Base-by-base conservation (phyloP, 305 asterid genomes). In the Petunia hybrid region DNA sequence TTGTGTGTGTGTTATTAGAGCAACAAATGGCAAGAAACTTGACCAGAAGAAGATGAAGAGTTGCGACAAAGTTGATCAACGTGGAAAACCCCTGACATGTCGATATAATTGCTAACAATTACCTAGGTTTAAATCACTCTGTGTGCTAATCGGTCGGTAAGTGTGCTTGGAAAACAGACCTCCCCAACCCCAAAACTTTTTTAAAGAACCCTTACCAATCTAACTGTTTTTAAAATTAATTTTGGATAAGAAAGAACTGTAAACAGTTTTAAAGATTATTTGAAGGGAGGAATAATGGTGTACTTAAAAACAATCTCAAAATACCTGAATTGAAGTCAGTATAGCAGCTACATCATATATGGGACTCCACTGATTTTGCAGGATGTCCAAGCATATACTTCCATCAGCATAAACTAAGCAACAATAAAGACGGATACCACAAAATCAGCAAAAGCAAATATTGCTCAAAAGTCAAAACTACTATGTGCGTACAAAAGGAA, bases 281-380 rank as follows among this genome's bases (percentile, higher is more conserved):
- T 41, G 35, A 64, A 38, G 14, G 45, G 45, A 64, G 45, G 42
- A 38, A 8, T 0, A 51, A 51, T 2, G 56, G 8, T 51, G 56
- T 4, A 51, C 14, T 51, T 9, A 51, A 51, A 8, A 51, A 22
- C 31, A 51, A 9, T 13, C 56, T 9, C 56, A 9, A n/a, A 71
- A 45, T 63, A 78, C 81, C 81, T 78, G 81, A 45, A 78, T 65
- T 16, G 81, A 78, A 39, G 81, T 78, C 46, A 78, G 81, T 61
- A 78, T 78, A 46, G 81, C 81, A 63, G 81, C 81, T 36, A 78
- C 81, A 40, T 78, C 81, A 42, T 78, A 78, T 39, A 78, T 78
- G 56, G 81, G 81, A 78, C 81, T 78, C 81, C 81, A 78, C 59
- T 78, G 81, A 78, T 78, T 78, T 78, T 78, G 81, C 43, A 78